Conservation (phyloP, 2,329 filamentous ascomycete species). For the Botrytis tulipae region DNA sequence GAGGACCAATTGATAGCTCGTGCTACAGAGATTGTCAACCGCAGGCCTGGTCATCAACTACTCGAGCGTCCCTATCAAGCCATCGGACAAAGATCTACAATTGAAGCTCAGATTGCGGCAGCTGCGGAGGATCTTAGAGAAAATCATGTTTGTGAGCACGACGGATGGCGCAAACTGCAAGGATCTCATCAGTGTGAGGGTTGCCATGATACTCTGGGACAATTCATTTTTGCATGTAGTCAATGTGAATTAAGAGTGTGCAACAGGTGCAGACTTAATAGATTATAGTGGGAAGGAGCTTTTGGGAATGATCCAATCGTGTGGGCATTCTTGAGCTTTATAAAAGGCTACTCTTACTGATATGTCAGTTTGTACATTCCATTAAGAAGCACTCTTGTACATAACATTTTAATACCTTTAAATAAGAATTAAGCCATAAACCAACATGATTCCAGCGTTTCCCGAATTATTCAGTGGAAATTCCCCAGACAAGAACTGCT, state of each 20-base stretch:
- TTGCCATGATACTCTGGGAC: conserved; percentile 41
- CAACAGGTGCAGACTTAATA: conserved; percentile 46
- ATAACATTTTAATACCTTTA: not conserved
- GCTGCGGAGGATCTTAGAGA: conserved; percentile 32
- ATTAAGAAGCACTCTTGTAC: not conserved
- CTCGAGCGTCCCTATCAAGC: not conserved
- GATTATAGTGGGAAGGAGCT: conserved; percentile 26
- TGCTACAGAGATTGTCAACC: conserved; percentile 38
- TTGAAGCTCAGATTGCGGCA: conserved; percentile 35
- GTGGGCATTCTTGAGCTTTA: not conserved
- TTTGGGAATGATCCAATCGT: not conserved
- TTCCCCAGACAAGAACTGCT: conserved; percentile 18
- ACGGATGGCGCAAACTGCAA: conserved; percentile 38
- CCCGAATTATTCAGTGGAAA: conserved; percentile 18
- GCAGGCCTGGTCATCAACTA: conserved; percentile 17
- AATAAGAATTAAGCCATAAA: not conserved
- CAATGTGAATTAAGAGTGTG: conserved; percentile 48
- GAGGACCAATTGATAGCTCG: conserved; percentile 39
- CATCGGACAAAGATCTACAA: conserved; percentile 32
- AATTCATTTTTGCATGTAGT: conserved; percentile 47
- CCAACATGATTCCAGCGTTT: not conserved
- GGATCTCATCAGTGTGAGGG: conserved; percentile 44
- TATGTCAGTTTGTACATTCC: not conserved
- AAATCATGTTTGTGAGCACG: conserved; percentile 45
- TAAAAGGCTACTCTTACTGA: not conserved